Conservation (phyloP, 371 early-diverging fungal species). For the Rhizopus arrhizus region DNA sequence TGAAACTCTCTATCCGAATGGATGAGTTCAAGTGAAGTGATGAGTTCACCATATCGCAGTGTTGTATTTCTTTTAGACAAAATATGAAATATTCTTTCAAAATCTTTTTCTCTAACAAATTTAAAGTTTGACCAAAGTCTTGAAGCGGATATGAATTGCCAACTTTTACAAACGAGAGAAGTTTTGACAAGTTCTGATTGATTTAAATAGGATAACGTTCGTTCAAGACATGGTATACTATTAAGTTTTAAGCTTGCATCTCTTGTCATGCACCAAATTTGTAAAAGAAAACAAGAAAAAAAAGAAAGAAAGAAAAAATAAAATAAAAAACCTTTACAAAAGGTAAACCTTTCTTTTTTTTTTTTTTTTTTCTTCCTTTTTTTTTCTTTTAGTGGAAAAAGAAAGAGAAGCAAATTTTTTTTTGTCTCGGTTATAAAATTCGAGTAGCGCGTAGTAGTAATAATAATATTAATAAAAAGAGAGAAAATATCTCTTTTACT, state of each 20-base stretch:
- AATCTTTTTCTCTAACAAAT: constrained; percentile 44
- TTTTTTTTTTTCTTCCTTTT: background rate
- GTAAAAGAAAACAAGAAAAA: background rate
- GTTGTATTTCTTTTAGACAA: constrained; percentile 34
- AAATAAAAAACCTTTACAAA: background rate
- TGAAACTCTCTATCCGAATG: constrained; percentile 47
- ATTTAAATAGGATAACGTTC: constrained; percentile 32
- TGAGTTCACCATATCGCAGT: constrained; percentile 35
- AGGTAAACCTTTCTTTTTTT: background rate
- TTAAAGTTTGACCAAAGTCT: constrained; percentile 44
- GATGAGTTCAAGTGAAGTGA: constrained; percentile 40
- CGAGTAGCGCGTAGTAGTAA: too few species aligned
- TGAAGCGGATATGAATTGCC: constrained; percentile 32
- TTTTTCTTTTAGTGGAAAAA: background rate
- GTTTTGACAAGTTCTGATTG: constrained; percentile 30
- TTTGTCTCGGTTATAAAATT: background rate
- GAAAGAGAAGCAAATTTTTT: constrained; percentile 7
- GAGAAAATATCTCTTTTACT: background rate
- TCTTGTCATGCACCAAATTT: constrained; percentile 43
- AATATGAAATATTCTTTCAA: constrained; percentile 47
- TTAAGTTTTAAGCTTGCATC: constrained; percentile 37
- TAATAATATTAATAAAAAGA: background rate
- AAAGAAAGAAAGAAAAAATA: background rate
- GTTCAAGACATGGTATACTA: constrained; percentile 27
- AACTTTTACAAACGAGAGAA: constrained; percentile 32